Base-by-base conservation (phyloP, 2,329 filamentous ascomycete species). In the Emmonsiellopsis sp. region DNA sequence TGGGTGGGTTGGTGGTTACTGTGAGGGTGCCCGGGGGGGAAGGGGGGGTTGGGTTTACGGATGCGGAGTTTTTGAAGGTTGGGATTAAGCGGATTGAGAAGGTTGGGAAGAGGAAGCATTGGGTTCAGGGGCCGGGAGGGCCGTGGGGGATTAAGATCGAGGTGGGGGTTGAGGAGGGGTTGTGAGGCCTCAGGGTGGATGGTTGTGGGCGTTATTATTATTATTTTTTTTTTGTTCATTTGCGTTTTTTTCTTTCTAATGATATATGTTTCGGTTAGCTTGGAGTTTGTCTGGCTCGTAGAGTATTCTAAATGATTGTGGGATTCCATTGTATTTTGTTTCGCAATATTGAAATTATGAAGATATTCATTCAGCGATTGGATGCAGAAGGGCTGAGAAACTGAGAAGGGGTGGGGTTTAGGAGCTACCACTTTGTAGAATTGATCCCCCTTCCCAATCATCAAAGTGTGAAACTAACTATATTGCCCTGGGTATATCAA, bases 31-130 rank as follows among this genome's bases (percentile, higher is more conserved):
- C 65, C 31, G 53, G 64, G 54, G 70, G 71, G 55, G 60, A 65
- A 2, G 64, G 71, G 15, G 59, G 67, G 7, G 59, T 66, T 7
- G 68, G 67, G 3, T 63, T 67, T 35, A 61, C 62, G 4, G 57
- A 64, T 30, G 57, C 54, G 10, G 56, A 62, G 5, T 68, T 71
- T 54, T 63, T 78, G 13, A 69, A 67, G 35, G 70, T 75, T 40
- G 68, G 68, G 2, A 72, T 57, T 59, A 73, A 20, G 61, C 68
- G 41, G 63, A 71, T 62, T 35, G 73, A 78, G 57, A 83, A 82
- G 66, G 70, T 77, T 6, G 81, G 81, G 0, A 84, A 83, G 71
- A 77, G 74, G 66, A 83, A 83, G 70, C 74, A 79, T 54, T 83
- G 79, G 74, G 66, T 72, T 32, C 57, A 49, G 53, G 59, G 67